A percentile compares a stretch with the other conserved stretches of the same genome.
phyloP scores from a whole-genome alignment of 148 eudicot species.

The Rhododendron griersonianum region DNA sequence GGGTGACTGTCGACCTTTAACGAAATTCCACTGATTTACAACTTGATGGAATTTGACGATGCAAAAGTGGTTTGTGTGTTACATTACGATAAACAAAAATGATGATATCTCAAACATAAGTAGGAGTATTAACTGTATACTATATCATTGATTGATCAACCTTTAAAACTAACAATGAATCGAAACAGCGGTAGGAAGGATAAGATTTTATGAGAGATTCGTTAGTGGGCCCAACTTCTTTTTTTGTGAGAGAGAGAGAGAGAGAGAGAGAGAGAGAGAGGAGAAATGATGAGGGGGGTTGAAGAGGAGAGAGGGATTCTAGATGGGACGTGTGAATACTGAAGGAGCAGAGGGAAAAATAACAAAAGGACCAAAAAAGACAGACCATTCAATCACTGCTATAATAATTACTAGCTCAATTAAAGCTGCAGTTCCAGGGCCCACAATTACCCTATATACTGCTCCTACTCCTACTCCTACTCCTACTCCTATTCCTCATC shows the following conservation, averaged over 20 bases:
- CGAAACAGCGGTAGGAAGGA: background rate
- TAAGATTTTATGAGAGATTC: background rate
- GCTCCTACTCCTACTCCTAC: background rate
- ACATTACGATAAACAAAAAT: too few species aligned
- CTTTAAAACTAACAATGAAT: too few species aligned
- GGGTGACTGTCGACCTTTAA: too few species aligned
- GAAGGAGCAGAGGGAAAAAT: background rate
- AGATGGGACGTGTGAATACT: background rate
- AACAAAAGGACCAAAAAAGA: background rate
- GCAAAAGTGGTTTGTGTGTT: too few species aligned
- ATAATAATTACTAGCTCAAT: background rate
- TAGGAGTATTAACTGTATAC: too few species aligned
- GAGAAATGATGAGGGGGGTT: background rate
- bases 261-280: background rate
- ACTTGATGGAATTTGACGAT: too few species aligned
- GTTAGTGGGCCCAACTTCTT: background rate
- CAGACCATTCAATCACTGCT: constrained; percentile 16
- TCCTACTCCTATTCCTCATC: background rate
- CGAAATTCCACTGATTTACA: too few species aligned
- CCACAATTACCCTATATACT: background rate
- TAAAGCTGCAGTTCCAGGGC: background rate
- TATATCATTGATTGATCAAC: too few species aligned
- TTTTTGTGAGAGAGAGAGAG: background rate
- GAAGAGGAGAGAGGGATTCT: background rate
- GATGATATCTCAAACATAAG: too few species aligned